Evolutionary conservation across 148 eudicot genomes (phyloP).

Genomic region (Nepenthes gracilis): DNA sequence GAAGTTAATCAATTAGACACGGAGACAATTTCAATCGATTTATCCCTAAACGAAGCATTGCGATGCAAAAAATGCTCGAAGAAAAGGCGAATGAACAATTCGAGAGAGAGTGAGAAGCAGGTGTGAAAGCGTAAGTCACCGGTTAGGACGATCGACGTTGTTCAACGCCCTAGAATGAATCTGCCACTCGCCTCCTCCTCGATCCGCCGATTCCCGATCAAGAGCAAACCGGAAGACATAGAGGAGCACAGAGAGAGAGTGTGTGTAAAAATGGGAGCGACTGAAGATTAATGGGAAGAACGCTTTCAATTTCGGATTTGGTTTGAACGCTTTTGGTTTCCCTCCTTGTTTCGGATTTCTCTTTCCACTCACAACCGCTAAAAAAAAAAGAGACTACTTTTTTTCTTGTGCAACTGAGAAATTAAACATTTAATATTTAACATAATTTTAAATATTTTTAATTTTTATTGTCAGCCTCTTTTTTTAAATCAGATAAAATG

Average conservation of each 20-base stretch:
- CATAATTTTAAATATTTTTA: no score
- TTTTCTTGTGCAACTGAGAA: no score
- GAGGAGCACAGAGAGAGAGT: neutral
- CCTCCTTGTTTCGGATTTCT: conserved; percentile 5
- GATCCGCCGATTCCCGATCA: neutral
- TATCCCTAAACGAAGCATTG: conserved; percentile 14
- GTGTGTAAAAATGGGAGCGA: neutral
- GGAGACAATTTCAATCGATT: neutral
- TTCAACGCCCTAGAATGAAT: neutral
- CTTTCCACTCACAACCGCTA: no score
- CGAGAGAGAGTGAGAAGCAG: neutral
- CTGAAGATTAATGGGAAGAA: neutral
- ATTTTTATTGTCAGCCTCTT: no score
- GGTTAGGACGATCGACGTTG: neutral
- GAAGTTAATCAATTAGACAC: neutral
- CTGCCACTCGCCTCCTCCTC: neutral
- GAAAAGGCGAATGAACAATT: no score
- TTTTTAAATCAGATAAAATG: no score
- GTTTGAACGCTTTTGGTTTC: conserved; percentile 13
- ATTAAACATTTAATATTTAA: no score
- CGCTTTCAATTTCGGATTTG: neutral
- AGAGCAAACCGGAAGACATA: neutral
- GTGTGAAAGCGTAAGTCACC: no score
- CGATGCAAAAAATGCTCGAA: conserved; percentile 8
- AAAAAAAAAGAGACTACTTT: no score